Base-by-base conservation (phyloP, 2,329 filamentous ascomycete genomes). In the Polychaeton citri region DNA sequence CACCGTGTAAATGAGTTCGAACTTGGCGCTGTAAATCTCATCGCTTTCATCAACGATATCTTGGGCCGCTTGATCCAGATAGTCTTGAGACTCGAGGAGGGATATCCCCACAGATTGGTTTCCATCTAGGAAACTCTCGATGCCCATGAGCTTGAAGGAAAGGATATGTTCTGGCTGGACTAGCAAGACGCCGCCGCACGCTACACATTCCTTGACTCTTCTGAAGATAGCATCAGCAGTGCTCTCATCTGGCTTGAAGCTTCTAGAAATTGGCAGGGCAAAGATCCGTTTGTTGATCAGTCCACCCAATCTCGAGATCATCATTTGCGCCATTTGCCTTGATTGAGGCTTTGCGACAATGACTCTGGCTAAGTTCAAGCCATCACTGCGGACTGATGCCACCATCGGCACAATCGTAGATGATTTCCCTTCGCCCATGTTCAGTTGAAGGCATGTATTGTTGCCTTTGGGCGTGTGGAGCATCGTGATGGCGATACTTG, bases 351-450 rank as follows among this genome's bases (percentile, higher is more conserved):
- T 72, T 0, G 71, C 71, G 0, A 77, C 71, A 0, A 76, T 49
- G 0, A 79, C 53, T 1, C 77, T 58, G 0, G 65, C 62, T 0
- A 81, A 54, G 0, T 60, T 53, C 0, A 53, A 49, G 30, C 57
- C 55, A 38, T 64, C 42, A 3, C 62, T 57, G 3, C 65, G 46
- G 0, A 50, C 42, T 0, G 69, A 56, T 0, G 71, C 70, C 0
- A 79, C 68, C 24, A 81, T 75, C 0, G 78, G 79, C 0, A 79
- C 64, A 33, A 86, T 82, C 2, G 81, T 71, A 0, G 77, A 79
- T 0, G 74, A 75, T 42, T 82, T 83, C 0, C 78, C 79, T 47
- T 80, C 69, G 0, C 79, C 79, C 77, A 83, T 83, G 42, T 80
- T 81, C 2, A 83, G 52, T 45, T 81, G 76, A 60, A 81, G 68